Conservation (phyloP, 306 rosid species). For the Argentina anserina region DNA sequence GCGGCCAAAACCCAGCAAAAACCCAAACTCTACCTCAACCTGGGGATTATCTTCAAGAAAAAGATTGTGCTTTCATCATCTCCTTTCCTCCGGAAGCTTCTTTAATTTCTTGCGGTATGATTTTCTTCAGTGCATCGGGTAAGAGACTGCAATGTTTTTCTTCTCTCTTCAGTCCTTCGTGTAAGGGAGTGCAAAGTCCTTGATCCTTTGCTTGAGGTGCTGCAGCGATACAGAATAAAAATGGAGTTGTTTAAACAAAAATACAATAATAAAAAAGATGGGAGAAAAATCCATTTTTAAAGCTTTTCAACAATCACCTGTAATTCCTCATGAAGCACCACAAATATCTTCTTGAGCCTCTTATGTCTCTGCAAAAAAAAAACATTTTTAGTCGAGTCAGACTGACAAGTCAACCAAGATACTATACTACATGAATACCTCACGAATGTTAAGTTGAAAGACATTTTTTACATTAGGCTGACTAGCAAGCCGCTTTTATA, state of each 20-base stretch:
- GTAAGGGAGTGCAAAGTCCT: constrained; percentile 48
- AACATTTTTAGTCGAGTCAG: constrained; percentile 18
- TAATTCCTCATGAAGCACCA: constrained; percentile 78
- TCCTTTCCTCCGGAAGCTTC: constrained; percentile 6
- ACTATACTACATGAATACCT: not conserved
- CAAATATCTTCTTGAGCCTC: constrained; percentile 84
- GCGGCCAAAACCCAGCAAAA: not conserved
- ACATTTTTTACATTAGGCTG: not conserved
- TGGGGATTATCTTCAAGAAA: not conserved
- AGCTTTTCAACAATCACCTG: constrained; percentile 46
- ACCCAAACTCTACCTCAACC: not conserved
- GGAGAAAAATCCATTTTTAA: not conserved
- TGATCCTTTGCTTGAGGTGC: constrained; percentile 69
- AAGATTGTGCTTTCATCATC: not conserved
- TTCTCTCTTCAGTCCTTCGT: constrained; percentile 36
- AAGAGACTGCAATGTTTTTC: constrained; percentile 49
- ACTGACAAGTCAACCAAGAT: not conserved
- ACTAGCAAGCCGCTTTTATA: not conserved
- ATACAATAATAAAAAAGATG: not conserved
- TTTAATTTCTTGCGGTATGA: not conserved
- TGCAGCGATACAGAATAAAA: constrained; percentile 34
- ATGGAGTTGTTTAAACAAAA: not conserved
- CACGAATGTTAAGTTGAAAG: not conserved
- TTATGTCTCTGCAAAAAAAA: constrained; percentile 79
- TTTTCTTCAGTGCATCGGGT: constrained; percentile 34